phyloP scores from a whole-genome alignment of 345 rosid genomes.

The Eucalyptus globulus region DNA sequence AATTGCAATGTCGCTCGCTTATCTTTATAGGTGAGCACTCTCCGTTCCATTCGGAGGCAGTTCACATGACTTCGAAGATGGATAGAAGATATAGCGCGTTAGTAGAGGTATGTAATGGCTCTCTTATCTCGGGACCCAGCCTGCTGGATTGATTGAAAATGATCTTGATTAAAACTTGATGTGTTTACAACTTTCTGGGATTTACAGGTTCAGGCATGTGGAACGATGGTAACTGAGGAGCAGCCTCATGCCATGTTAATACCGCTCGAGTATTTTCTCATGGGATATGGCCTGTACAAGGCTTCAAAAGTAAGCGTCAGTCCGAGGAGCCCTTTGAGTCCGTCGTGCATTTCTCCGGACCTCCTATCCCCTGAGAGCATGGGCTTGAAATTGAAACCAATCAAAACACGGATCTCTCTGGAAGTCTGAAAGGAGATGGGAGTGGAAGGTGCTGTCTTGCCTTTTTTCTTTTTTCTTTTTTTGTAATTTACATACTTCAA shows the following conservation, averaged over 20 bases:
- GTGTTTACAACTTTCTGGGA: neutral
- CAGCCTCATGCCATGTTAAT: conserved; percentile 97
- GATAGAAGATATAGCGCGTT: conserved; percentile 79
- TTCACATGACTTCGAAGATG: conserved; percentile 71
- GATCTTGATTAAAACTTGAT: neutral
- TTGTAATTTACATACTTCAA: neutral
- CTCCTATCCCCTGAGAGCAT: conserved; percentile 97
- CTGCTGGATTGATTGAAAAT: neutral
- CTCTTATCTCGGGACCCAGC: neutral
- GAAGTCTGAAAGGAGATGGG: neutral
- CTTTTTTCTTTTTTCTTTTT: neutral
- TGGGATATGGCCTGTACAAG: conserved; percentile 71
- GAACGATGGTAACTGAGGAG: conserved; percentile 92
- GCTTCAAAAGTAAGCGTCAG: conserved; percentile 58
- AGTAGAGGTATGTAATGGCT: conserved; percentile 50
- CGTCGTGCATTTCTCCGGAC: conserved; percentile 71
- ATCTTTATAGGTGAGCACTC: conserved; percentile 90
- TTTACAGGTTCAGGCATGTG: conserved; percentile 85
- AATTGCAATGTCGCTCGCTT: conserved; percentile 63
- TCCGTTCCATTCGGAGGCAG: conserved; percentile 75
- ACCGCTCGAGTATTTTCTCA: conserved; percentile 83
- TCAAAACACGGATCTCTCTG: conserved; percentile 50
- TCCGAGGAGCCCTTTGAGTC: conserved; percentile 91
- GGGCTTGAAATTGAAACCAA: conserved; percentile 96
- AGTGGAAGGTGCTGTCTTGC: neutral